A percentile compares a stretch with the other conserved stretches of the same genome.
Evolutionary conservation across 257 asterid genomes (phyloP).

Genomic region (Haberlea rhodopensis): DNA sequence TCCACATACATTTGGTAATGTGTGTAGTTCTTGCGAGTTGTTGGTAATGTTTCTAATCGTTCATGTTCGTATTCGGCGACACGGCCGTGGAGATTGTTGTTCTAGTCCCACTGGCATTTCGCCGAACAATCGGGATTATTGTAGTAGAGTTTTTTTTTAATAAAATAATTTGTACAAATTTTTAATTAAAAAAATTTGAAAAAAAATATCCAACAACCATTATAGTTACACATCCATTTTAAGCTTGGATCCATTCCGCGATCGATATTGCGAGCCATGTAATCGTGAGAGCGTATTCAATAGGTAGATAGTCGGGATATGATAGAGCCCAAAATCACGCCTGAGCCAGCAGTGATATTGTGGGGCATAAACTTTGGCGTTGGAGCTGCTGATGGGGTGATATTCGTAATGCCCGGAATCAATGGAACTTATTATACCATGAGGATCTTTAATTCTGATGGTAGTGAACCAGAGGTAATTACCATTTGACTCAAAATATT

Average conservation of each 20-base stretch:
- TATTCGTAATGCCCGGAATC: conserved; percentile 76
- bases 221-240: too few species aligned
- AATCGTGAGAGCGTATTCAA: not conserved
- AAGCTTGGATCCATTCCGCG: too few species aligned
- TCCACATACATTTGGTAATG: not conserved
- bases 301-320: conserved; percentile 87
- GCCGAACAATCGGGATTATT: too few species aligned
- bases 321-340: conserved; percentile 68
- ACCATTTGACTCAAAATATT: not conserved
- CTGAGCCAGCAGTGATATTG: conserved; percentile 79
- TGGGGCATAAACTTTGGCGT: conserved; percentile 87
- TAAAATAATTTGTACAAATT: too few species aligned
- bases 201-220: too few species aligned
- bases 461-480: conserved; percentile 95
- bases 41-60: not conserved
- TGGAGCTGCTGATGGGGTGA: conserved; percentile 98
- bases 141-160: too few species aligned
- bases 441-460: conserved; percentile 95
- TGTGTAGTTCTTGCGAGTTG: not conserved
- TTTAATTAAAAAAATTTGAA: too few species aligned
- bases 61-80: too few species aligned
- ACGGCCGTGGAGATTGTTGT: too few species aligned
- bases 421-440: conserved; percentile 82
- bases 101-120: too few species aligned
- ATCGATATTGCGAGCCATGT: too few species aligned